These are phyloP conservation scores for Linderniella brevidens DNA, from an alignment of 257 asterid genomes.

Conservation along the genomic window DNA sequence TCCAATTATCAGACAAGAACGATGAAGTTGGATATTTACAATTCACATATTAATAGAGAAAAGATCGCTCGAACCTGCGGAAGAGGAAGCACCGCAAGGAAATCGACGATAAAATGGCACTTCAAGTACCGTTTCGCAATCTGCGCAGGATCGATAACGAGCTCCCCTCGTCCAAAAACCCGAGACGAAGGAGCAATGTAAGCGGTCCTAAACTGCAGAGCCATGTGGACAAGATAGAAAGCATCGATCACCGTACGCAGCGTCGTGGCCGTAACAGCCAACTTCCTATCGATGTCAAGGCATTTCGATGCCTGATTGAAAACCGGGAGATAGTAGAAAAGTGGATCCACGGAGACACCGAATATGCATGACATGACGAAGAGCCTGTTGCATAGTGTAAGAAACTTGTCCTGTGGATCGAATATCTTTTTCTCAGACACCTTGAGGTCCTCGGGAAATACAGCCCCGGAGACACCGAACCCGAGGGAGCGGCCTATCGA, in stretches of 20 bases:
- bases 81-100: constrained; percentile 83
- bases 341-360: constrained; percentile 91
- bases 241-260: constrained; percentile 79
- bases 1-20: too few species aligned
- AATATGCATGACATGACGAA: constrained; percentile 85
- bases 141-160: constrained; percentile 81
- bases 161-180: constrained; percentile 99
- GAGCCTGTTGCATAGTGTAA: constrained; percentile 76
- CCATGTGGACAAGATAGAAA: constrained; percentile 89
- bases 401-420: constrained; percentile 93
- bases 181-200: constrained; percentile 98
- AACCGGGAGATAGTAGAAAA: constrained; percentile 90
- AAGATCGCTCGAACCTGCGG: constrained; percentile 58
- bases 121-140: constrained; percentile 91
- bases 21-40: too few species aligned
- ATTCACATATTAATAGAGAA: neutral
- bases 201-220: constrained; percentile 92
- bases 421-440: constrained; percentile 83
- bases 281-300: constrained; percentile 72
- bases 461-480: constrained; percentile 77
- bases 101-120: constrained; percentile 69
- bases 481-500: constrained; percentile 88
- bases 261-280: constrained; percentile 78
- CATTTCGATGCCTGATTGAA: constrained; percentile 47
- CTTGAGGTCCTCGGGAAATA: constrained; percentile 90